Evolutionary conservation across 1,284 basidiomycete species (phyloP), one percentile per base, ranked within the genome.

Genomic region (Apiotrichum siamense): DNA sequence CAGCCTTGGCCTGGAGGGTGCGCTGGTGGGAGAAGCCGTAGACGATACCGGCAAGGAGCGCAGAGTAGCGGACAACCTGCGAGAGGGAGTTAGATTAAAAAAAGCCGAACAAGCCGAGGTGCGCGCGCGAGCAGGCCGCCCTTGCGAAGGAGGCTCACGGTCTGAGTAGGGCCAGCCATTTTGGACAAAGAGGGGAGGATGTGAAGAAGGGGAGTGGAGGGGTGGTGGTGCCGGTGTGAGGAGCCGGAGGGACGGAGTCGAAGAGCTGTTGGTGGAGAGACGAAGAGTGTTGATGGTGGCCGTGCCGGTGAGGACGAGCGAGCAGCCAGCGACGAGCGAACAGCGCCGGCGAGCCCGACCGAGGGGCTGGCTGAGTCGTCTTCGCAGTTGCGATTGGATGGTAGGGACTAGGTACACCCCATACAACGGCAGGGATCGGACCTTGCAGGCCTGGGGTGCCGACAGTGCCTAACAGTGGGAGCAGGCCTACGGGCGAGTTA

Each of bases 31-130:
- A 80, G 73, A 96, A 85, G 66, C 96, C 94, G 75, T 97, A 98
- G 72, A 85, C 77, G 65, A 97, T 82, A 70, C 94, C 94, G 50
- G 82, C 80, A 59, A 87, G 77, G 62, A 98, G 83, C 47, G 94
- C 92, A 33, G 91, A 86, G 77, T 97, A 98, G 66, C 94, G 89
- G 67, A 88, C 87, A 72, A 97, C 93, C 94, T 98, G 65, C n/a
- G n/a, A n/a, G n/a, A n/a, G n/a, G n/a, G n/a, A n/a, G n/a, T n/a
- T n/a, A n/a, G n/a, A n/a, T n/a, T n/a, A 17, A 26, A 12, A 21
- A n/a, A 15, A 24, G 12, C 18, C 9, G 23, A 10, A n/a, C n/a
- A n/a, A n/a, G n/a, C n/a, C n/a, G n/a, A n/a, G n/a, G n/a, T n/a
- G n/a, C n/a, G n/a, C n/a, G n/a, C n/a, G n/a, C n/a, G n/a, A n/a